These are phyloP conservation scores for Striga asiatica DNA, from an alignment of 257 asterid genomes.

Conservation along the genomic window DNA sequence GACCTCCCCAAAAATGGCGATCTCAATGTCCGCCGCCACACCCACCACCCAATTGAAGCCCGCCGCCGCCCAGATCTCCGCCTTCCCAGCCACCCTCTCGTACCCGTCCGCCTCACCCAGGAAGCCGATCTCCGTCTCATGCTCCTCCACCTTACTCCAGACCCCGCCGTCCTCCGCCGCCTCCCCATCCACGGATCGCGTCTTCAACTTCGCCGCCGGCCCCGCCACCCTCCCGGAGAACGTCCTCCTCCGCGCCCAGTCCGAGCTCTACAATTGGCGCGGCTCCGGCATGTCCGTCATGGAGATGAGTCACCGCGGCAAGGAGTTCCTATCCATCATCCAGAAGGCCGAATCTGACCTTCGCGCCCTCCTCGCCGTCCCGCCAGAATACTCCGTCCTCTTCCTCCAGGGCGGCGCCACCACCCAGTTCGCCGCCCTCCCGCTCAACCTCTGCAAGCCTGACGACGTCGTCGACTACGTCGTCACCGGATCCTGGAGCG, in stretches of 20 bases:
- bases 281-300: constrained; percentile 90
- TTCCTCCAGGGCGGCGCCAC: constrained; percentile 99
- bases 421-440: constrained; percentile 80
- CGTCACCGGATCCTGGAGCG: constrained; percentile 94
- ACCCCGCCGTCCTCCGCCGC: too few relatives aligned
- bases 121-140: too few relatives aligned
- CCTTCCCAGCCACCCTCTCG: too few relatives aligned
- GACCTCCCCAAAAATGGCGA: too few relatives aligned
- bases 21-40: too few relatives aligned
- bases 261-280: constrained; percentile 77
- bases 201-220: constrained; percentile 89
- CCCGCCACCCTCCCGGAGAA: constrained; percentile 84
- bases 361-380: constrained; percentile 49
- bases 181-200: constrained; percentile 48
- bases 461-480: constrained; percentile 56
- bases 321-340: constrained; percentile 74
- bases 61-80: too few relatives aligned
- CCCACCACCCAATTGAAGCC: too few relatives aligned
- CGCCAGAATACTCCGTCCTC: constrained; percentile 61
- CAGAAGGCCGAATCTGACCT: constrained; percentile 90
- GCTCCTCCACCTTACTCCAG: too few relatives aligned
- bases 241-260: constrained; percentile 72
- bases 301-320: constrained; percentile 99
- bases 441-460: constrained; percentile 65
- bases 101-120: too few relatives aligned